phyloP scores from a whole-genome alignment of 108 stramenopile species.

The Epipyxis sp. region DNA sequence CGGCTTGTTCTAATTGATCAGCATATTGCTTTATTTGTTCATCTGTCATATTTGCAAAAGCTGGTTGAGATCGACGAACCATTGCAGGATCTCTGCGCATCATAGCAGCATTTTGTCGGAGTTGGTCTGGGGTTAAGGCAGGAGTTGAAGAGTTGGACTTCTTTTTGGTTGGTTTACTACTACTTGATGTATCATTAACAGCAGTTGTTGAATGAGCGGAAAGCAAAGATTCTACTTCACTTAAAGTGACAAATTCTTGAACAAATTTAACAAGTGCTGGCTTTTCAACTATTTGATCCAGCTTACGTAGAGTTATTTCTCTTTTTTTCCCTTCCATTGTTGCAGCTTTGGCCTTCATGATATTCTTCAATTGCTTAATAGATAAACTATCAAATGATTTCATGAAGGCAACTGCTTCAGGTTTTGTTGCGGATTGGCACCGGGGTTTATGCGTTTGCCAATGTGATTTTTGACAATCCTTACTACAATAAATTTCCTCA shows the following conservation, averaged over 20 bases:
- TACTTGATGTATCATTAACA: not conserved
- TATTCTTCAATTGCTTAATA: not conserved
- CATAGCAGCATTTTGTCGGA: not conserved
- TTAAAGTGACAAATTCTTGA: not conserved
- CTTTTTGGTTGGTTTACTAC: not conserved
- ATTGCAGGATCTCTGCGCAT: not conserved
- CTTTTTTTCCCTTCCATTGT: not conserved
- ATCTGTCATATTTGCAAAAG: not conserved
- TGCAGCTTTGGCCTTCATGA: not conserved
- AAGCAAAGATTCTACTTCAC: not conserved
- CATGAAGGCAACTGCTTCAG: not conserved
- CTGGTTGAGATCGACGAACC: not conserved
- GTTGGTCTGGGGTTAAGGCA: not conserved
- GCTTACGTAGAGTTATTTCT: not conserved
- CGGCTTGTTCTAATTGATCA: conserved; percentile 15
- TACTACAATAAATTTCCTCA: not conserved
- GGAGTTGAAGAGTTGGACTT: not conserved
- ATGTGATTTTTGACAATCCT: conserved; percentile 12
- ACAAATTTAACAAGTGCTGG: not conserved
- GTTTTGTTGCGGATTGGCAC: not conserved
- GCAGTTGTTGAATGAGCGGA: not conserved
- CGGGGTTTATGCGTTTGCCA: not conserved
- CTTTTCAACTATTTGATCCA: conserved; percentile 20
- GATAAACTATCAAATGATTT: conserved; percentile 7
- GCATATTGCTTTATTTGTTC: conserved; percentile 14